Evolutionary conservation across 108 stramenopile genomes (phyloP), one percentile per base, ranked within the genome.

Genomic region (Cyclotella cryptica): DNA sequence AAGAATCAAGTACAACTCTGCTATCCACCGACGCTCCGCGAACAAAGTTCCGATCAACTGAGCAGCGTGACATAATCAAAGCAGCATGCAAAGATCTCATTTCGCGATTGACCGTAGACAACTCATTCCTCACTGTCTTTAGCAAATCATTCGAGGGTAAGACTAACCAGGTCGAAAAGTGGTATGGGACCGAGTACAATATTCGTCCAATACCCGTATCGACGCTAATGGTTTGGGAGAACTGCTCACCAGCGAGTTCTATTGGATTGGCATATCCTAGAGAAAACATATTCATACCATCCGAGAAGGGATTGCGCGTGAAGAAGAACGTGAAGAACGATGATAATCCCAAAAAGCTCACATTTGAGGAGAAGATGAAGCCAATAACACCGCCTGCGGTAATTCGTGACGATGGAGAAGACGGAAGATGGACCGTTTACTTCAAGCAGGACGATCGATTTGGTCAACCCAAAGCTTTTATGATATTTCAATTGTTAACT

Each of bases 101-200:
- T 21, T 54, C 78, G 10, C 71, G 83, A n/a, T 65, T 94, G 66
- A 89, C 90, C 7, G 86, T 91, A 15, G 89, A 94, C 44, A 89
- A 91, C 62, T 88, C 83, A 13, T 84, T 94, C 59, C 46, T 91
- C 6, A 92, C 93, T 1, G 81, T 91, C 7, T 70, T 94, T 17
- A 89, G 88, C 65, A 92, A 92, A 66, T 68, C 86, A 21, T 92
- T 90, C 70, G 83, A 90, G 61, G 86, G 87, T 8, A 77, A 87
- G 63, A 92, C 92, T 30, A 70, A 84, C 28, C 59, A 85, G 60
- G 78, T 72, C 52, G 93, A 94, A 71, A 82, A 88, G 46, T 94
- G 94, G 96, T 93, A 95, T 71, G 93, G 93, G 19, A 92, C 92
- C 17, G 84, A 93, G 62, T 94, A 88, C 71, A 77, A 80, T 13